These are phyloP conservation scores for Aspergillus funiculosus DNA, from an alignment of 495 filamentous ascomycete genomes.

Conservation along the genomic window DNA sequence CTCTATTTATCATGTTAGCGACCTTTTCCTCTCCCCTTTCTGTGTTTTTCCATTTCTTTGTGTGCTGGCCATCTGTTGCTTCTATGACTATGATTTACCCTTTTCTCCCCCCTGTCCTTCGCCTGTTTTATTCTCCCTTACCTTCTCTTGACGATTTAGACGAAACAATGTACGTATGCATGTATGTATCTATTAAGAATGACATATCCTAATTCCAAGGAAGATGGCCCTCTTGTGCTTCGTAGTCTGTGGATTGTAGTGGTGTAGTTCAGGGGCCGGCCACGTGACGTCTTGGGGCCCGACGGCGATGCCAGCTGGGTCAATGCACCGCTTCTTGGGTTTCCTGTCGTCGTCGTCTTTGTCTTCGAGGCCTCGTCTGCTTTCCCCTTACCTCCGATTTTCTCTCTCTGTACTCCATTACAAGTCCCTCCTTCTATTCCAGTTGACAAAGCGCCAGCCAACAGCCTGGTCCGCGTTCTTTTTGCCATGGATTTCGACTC, in stretches of 20 bases:
- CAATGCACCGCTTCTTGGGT: constrained; percentile 5
- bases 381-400: constrained; percentile 17
- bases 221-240: constrained; percentile 4
- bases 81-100: constrained; percentile 8
- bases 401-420: constrained; percentile 2
- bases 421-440: constrained; percentile 11
- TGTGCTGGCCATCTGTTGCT: constrained; percentile 5
- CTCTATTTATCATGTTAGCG: constrained; percentile 1
- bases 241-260: not conserved
- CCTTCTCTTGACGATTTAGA: constrained; percentile 15
- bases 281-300: constrained; percentile 34
- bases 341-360: not conserved
- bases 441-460: constrained; percentile 12
- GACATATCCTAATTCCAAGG: too few species aligned
- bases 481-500: constrained; percentile 75
- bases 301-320: constrained; percentile 36
- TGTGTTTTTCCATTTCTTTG: constrained; percentile 5
- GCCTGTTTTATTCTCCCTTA: not conserved
- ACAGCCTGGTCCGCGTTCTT: constrained; percentile 7
- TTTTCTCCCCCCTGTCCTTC: not conserved
- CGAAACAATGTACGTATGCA: constrained; percentile 18
- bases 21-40: not conserved
- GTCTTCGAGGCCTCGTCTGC: constrained; percentile 14
- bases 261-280: constrained; percentile 27
- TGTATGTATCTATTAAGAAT: constrained; percentile 17